Base-by-base conservation (phyloP, 192 early-diverging fungal genomes). In the Chytriomyces sp. region DNA sequence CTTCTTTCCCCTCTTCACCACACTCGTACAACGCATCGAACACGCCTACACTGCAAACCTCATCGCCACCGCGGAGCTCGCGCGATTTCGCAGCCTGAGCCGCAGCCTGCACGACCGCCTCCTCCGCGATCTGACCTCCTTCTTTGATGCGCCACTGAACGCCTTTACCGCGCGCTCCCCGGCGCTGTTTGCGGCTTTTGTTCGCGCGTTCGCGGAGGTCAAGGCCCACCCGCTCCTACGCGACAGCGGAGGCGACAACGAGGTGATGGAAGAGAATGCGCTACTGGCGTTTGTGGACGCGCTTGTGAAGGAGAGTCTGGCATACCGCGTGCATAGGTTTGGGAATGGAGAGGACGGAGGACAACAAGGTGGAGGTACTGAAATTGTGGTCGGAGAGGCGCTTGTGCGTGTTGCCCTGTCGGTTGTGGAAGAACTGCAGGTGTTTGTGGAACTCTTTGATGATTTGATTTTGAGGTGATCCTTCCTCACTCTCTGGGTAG, bases 241-340 rank as follows among this genome's bases (percentile, higher is more conserved):
- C 39, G 37, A 69, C 61, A 22, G 56, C 52, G n/a, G 63, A 32
- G 8, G 34, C 31, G 5, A 56, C 17, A 17, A 55, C 54, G 26
- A 37, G 1, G 33, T 10, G 26, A 41, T 22, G 30, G 17, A 38
- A 54, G 30, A 70, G 10, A 31, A 52, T 52, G 19, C 64, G 59
- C 26, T 28, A 59, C 5, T 7, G 67, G 19, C 54, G 40, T 28
- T 17, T 26, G 36, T 67, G 32, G 25, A 65, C 44, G 44, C 44
- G 44, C 44, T 49, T 49, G 14, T 66, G 56, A 32, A 69, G 40
- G 57, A 76, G n/a, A 64, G 61, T 17, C 30, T 77, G 19, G 33
- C 57, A 31, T 69, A 74, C 10, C 66, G 81, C 12, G 80, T 72
- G 59, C 66, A 65, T 22, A 63, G 73, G 26, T 72, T 77, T 40